Percentiles rank a stretch among this genome's conserved stretches.
These are phyloP conservation scores for Candida smagusa DNA, from an alignment of 1,139 yeast genomes.

Conservation along the genomic window DNA sequence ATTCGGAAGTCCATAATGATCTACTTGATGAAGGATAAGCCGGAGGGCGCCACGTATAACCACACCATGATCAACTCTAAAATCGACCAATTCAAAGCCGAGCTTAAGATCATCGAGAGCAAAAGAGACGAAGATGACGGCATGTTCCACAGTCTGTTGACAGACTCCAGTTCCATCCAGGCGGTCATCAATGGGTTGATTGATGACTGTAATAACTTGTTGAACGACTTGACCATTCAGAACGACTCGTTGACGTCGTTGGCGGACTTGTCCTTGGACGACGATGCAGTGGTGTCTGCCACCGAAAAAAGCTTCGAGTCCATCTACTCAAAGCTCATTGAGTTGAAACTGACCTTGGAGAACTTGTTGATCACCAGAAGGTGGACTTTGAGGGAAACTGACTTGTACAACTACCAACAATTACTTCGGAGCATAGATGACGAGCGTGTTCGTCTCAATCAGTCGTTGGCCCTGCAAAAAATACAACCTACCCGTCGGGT, in stretches of 20 bases:
- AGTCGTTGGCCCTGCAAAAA: conserved; percentile 17
- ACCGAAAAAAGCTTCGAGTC: conserved; percentile 16
- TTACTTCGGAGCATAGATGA: conserved; percentile 70
- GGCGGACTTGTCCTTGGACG: conserved; percentile 22
- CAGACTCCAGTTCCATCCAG: conserved; percentile 32
- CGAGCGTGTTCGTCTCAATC: conserved; percentile 49
- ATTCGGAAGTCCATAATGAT: conserved; percentile 34
- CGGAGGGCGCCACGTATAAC: conserved; percentile 1
- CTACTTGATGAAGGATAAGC: conserved; percentile 25
- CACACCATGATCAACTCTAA: conserved; percentile 6
- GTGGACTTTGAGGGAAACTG: conserved; percentile 96
- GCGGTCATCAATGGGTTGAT: conserved; percentile 67
- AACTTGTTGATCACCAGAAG: conserved; percentile 84
- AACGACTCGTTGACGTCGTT: conserved; percentile 39
- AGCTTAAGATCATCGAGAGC: conserved; percentile 30
- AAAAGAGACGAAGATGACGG: conserved; percentile 32
- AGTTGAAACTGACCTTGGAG: conserved; percentile 70
- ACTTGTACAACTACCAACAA: conserved; percentile 78
- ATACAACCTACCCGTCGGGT: conserved; percentile 15
- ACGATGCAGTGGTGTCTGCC: conserved; percentile 8
- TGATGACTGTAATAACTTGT: conserved; percentile 77
- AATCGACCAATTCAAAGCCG: conserved; percentile 18
- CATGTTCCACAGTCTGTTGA: conserved; percentile 22
- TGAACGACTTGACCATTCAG: conserved; percentile 66
- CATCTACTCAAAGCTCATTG: conserved; percentile 44